Evolutionary conservation across 352 stramenopile genomes (phyloP).

Genomic region (Phytophthora hybrid): DNA sequence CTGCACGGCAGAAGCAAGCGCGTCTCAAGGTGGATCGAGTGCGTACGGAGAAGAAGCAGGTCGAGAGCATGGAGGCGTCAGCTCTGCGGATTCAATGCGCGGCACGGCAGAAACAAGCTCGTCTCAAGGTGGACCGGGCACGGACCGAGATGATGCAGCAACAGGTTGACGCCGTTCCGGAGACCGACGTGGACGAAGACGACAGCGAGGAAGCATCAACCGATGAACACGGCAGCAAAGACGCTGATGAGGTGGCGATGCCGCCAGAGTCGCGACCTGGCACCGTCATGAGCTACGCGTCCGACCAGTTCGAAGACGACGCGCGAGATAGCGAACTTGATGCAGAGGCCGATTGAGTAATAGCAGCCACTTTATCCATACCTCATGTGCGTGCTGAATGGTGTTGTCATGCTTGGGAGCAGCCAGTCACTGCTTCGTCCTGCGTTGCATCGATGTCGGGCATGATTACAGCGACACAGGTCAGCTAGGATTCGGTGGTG

Average conservation of each 20-base stretch:
- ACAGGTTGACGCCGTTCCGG: background rate
- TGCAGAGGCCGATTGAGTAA: background rate
- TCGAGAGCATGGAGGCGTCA: slow-evolving; percentile 25
- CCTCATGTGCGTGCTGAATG: background rate
- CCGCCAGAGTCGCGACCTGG: slow-evolving; percentile 39
- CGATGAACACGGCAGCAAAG: background rate
- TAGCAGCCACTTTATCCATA: background rate
- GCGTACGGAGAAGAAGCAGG: slow-evolving; percentile 23
- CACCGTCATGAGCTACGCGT: slow-evolving; percentile 69
- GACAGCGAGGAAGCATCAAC: background rate
- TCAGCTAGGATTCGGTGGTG: background rate
- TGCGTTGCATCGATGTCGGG: background rate
- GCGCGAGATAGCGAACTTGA: slow-evolving; percentile 29
- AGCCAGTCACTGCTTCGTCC: background rate
- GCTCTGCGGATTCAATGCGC: slow-evolving; percentile 68
- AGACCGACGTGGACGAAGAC: slow-evolving; percentile 6
- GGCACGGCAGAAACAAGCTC: slow-evolving; percentile 56
- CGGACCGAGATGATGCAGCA: slow-evolving; percentile 23
- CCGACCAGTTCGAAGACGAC: slow-evolving; percentile 73
- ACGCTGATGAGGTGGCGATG: background rate
- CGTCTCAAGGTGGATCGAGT: slow-evolving; percentile 45
- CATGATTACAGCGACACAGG: background rate
- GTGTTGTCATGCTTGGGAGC: background rate
- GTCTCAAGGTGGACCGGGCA: slow-evolving; percentile 46
- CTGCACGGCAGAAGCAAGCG: slow-evolving; percentile 56